Conservation (phyloP, 1,139 yeast genomes). For the Kodamaea fungicola region DNA sequence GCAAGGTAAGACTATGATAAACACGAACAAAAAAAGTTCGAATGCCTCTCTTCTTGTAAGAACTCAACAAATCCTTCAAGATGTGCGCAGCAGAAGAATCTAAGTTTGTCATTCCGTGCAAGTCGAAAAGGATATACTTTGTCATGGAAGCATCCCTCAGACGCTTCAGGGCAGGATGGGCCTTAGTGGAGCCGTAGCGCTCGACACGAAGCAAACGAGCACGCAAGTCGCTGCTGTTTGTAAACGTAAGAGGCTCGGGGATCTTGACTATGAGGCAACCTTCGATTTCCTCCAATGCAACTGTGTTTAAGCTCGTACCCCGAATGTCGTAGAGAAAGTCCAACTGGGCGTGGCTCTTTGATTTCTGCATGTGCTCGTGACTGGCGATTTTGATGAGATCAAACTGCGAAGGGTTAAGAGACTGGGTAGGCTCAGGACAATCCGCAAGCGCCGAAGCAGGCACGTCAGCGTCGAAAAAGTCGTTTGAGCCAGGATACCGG, state of each 20-base stretch:
- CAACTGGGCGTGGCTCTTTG: slow-evolving; percentile 15
- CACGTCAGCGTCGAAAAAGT: slow-evolving; percentile 75
- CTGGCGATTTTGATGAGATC: slow-evolving; percentile 7
- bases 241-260: slow-evolving; percentile 91
- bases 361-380: slow-evolving; percentile 5
- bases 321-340: slow-evolving; percentile 37
- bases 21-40: slow-evolving; percentile 66
- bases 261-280: slow-evolving; percentile 84
- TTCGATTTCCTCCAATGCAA: slow-evolving; percentile 66
- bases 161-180: slow-evolving; percentile 78
- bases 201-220: slow-evolving; percentile 75
- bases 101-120: slow-evolving; percentile 80
- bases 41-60: slow-evolving; percentile 55
- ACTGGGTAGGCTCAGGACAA: neutral
- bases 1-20: slow-evolving; percentile 33
- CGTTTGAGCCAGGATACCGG: slow-evolving; percentile 72
- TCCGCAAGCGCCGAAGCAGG: slow-evolving; percentile 10
- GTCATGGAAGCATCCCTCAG: slow-evolving; percentile 53
- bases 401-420: slow-evolving; percentile 2
- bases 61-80: slow-evolving; percentile 54
- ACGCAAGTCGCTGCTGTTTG: slow-evolving; percentile 82
- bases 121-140: slow-evolving; percentile 70
- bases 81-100: slow-evolving; percentile 89
- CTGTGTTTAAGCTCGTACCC: slow-evolving; percentile 35
- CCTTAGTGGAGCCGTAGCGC: slow-evolving; percentile 74